These are phyloP conservation scores for Allantophomopsis cytisporea DNA, from an alignment of 2,329 filamentous ascomycete genomes.

Conservation along the genomic window DNA sequence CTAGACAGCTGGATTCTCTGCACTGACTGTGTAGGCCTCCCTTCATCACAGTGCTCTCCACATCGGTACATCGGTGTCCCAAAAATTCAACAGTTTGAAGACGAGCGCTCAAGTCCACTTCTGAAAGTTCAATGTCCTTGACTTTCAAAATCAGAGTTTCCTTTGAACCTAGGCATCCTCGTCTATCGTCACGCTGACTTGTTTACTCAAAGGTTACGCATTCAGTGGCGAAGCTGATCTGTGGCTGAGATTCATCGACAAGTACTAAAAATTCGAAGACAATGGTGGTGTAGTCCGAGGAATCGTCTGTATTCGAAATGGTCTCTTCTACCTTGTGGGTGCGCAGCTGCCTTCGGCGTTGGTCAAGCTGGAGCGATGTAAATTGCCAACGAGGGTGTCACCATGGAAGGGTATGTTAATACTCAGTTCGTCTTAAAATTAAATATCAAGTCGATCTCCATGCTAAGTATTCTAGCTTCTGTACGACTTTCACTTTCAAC, in stretches of 20 bases:
- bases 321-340: constrained; percentile 2
- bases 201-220: too few species aligned
- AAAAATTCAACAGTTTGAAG: too few species aligned
- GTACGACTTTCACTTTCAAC: too few species aligned
- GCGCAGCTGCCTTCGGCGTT: constrained; percentile 2
- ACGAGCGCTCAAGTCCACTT: too few species aligned
- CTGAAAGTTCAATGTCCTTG: too few species aligned
- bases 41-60: too few species aligned
- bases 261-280: constrained; percentile 1
- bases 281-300: constrained; percentile 2
- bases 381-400: constrained; percentile 1
- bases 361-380: constrained; percentile 1
- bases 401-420: constrained; percentile 1
- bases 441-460: neutral
- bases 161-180: constrained; percentile 1
- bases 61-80: too few species aligned
- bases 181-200: constrained; percentile 1
- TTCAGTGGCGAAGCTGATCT: constrained; percentile 1
- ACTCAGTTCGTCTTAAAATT: constrained; percentile 1
- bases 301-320: constrained; percentile 1
- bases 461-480: too few species aligned
- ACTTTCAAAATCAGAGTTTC: neutral
- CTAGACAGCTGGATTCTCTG: too few species aligned
- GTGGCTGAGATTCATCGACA: constrained; percentile 1
- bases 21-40: too few species aligned